Conservation (phyloP, 257 asterid species). For the Thymus quinquecostatus region DNA sequence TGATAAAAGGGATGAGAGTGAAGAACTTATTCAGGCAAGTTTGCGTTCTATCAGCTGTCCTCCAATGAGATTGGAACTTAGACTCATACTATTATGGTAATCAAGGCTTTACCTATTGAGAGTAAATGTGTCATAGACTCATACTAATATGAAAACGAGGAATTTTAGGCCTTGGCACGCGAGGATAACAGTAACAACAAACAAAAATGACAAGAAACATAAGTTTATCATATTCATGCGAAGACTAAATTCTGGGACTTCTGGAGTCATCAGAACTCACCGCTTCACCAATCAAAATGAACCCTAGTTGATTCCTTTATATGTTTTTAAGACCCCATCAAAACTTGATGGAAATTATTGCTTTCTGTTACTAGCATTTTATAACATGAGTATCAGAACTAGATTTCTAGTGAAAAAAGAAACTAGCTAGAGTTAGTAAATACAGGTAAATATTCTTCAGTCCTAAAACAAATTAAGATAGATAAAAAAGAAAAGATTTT, state of each 20-base stretch:
- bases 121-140: too few relatives aligned
- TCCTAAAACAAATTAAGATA: not conserved
- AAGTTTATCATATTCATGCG: not conserved
- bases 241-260: not conserved
- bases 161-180: too few relatives aligned
- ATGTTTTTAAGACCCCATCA: not conserved
- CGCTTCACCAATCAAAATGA: not conserved
- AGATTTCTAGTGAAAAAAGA: too few relatives aligned
- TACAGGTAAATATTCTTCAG: conserved; percentile 3
- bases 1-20: not conserved
- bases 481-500: not conserved
- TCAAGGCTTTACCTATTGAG: too few relatives aligned
- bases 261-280: not conserved
- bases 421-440: not conserved
- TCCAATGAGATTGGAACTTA: too few relatives aligned
- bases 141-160: too few relatives aligned
- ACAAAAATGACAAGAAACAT: not conserved
- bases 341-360: not conserved
- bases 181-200: too few relatives aligned
- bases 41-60: too few relatives aligned
- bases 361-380: not conserved
- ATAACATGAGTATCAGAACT: not conserved
- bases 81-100: too few relatives aligned
- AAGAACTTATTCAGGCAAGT: too few relatives aligned
- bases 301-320: not conserved